Evolutionary conservation across 129 eudicot genomes (phyloP).

Genomic region (Flaveria bidentis): DNA sequence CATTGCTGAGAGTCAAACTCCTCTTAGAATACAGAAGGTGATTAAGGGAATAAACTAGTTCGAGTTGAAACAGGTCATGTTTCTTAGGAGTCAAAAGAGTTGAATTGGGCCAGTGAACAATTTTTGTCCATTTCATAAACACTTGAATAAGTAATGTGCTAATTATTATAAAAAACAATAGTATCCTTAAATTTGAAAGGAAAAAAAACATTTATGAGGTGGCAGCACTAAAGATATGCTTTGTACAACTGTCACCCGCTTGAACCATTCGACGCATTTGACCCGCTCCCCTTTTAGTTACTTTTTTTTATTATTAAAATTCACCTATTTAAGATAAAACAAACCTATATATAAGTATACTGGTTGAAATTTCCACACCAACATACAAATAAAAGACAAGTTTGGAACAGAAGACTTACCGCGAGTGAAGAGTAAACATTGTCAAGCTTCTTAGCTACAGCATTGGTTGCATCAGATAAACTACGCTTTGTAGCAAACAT

Average conservation of each 20-base stretch:
- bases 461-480: conserved; percentile 63
- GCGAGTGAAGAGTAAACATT: conserved; percentile 64
- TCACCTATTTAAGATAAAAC: not conserved
- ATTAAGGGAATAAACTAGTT: not conserved
- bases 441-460: conserved; percentile 75
- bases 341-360: not conserved
- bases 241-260: not conserved
- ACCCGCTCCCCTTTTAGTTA: not conserved
- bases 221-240: not conserved
- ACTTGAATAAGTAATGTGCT: not conserved
- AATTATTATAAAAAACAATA: not conserved
- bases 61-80: not conserved
- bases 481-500: conserved; percentile 84
- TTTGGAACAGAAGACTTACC: conserved; percentile 41
- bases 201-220: not conserved
- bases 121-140: not conserved
- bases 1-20: conserved; percentile 13
- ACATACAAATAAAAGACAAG: conserved; percentile 1
- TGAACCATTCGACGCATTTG: not conserved
- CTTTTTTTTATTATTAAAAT: not conserved
- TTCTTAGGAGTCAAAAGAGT: not conserved
- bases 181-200: not conserved
- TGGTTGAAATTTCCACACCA: not conserved
- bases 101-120: not conserved
- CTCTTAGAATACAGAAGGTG: not conserved